A percentile compares a stretch with the other conserved stretches of the same genome.
Conservation (phyloP, 345 rosid species). For the Aegle marmelos region DNA sequence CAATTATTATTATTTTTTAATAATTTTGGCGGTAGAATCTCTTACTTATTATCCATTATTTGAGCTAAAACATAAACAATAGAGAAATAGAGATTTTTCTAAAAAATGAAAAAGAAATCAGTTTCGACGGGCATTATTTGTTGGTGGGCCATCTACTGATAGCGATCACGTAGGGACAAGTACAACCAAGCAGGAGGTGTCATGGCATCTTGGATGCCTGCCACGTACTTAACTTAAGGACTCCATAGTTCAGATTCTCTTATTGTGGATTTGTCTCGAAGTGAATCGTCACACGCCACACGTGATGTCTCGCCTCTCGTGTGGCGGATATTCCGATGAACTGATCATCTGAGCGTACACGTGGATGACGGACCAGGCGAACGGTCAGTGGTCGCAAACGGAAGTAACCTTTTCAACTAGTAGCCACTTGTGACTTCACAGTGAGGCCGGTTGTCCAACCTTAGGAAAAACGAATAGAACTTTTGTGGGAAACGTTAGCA, state of each 20-base stretch:
- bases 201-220: background rate
- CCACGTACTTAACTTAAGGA: background rate
- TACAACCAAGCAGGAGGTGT: background rate
- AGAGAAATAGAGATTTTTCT: background rate
- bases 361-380: slow-evolving; percentile 7
- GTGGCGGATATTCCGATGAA: background rate
- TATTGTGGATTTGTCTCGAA: background rate
- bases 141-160: background rate
- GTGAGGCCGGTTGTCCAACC: background rate
- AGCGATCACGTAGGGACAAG: too few species aligned
- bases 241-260: background rate
- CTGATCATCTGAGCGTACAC: background rate
- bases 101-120: too few species aligned
- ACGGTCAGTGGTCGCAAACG: slow-evolving; percentile 2
- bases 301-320: background rate
- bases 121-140: background rate
- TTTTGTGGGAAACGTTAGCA: too few species aligned
- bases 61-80: background rate
- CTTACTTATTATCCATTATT: background rate
- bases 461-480: too few species aligned
- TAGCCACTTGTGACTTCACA: background rate
- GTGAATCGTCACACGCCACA: background rate
- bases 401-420: background rate
- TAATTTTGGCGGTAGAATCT: background rate
- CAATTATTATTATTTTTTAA: too few species aligned